A percentile compares a stretch with the other conserved stretches of the same genome.
These are phyloP conservation scores for Corynespora cassiicola DNA, from an alignment of 2,329 filamentous ascomycete genomes.

Conservation along the genomic window DNA sequence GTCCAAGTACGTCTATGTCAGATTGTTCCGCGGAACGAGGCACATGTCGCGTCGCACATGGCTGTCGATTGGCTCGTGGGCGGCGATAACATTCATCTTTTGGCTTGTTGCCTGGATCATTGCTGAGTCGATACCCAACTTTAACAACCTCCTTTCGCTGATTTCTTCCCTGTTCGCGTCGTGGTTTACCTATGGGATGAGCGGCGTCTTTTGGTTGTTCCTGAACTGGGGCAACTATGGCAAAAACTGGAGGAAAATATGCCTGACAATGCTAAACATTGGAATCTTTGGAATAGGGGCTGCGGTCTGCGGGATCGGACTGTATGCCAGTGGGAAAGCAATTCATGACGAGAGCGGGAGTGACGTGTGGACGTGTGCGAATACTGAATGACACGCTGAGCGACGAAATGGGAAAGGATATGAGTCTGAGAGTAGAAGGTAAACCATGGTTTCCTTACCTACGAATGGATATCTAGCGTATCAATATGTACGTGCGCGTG, in stretches of 20 bases:
- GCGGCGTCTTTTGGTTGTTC: constrained; percentile 54
- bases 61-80: constrained; percentile 58
- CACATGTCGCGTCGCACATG: constrained; percentile 25
- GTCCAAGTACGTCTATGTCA: constrained; percentile 69
- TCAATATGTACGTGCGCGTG: constrained; percentile 2
- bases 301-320: constrained; percentile 26
- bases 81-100: constrained; percentile 60
- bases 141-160: constrained; percentile 68
- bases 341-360: constrained; percentile 26
- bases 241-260: constrained; percentile 50
- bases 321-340: constrained; percentile 29
- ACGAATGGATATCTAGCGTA: constrained; percentile 3
- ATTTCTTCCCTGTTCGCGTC: constrained; percentile 65
- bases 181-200: constrained; percentile 67
- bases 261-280: constrained; percentile 52
- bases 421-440: too few species aligned
- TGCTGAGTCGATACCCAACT: constrained; percentile 71
- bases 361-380: constrained; percentile 26
- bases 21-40: constrained; percentile 66
- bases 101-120: constrained; percentile 72
- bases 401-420: too few species aligned
- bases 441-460: background rate
- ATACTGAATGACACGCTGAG: too few species aligned
- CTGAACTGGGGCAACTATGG: constrained; percentile 54
- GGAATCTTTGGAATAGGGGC: constrained; percentile 42